Evolutionary conservation across 192 early-diverging fungal genomes (phyloP).

Genomic region (Coemansia sp.): DNA sequence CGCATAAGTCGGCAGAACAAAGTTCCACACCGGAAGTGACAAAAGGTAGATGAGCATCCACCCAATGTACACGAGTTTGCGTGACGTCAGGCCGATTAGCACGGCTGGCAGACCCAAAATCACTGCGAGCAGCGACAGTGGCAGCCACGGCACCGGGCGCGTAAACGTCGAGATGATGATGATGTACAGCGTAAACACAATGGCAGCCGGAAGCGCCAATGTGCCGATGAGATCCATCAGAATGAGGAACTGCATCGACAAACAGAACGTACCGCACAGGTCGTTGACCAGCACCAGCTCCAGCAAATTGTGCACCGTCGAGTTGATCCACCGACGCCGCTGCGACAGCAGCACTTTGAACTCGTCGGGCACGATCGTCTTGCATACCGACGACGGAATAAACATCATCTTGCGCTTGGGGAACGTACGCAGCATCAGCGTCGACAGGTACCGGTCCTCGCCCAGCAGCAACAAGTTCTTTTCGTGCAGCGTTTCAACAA

Average conservation of each 20-base stretch:
- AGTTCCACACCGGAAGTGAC: constrained; percentile 77
- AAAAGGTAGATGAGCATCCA: constrained; percentile 83
- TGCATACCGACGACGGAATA: constrained; percentile 88
- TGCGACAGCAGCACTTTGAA: constrained; percentile 83
- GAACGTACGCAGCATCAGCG: constrained; percentile 92
- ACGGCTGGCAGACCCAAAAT: constrained; percentile 78
- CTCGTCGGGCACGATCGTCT: constrained; percentile 85
- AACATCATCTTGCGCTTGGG: constrained; percentile 95
- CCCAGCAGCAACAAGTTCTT: constrained; percentile 61
- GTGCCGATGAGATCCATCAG: constrained; percentile 95
- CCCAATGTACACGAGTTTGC: constrained; percentile 74
- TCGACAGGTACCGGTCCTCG: constrained; percentile 93
- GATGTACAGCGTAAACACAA: constrained; percentile 83
- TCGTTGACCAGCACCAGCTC: constrained; percentile 81
- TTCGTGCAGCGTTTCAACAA: constrained; percentile 56
- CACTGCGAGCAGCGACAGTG: constrained; percentile 65
- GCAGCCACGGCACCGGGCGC: constrained; percentile 58
- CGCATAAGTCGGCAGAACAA: constrained; percentile 72
- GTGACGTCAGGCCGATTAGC: constrained; percentile 78
- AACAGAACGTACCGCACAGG: constrained; percentile 85
- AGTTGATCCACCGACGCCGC: constrained; percentile 94
- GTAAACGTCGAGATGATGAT: constrained; percentile 66
- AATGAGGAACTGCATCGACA: constrained; percentile 95
- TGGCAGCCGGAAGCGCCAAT: constrained; percentile 88
- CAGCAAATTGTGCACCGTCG: constrained; percentile 86